These are phyloP conservation scores for Backusella australiensis DNA, from an alignment of 192 early-diverging fungal genomes.

Conservation along the genomic window DNA sequence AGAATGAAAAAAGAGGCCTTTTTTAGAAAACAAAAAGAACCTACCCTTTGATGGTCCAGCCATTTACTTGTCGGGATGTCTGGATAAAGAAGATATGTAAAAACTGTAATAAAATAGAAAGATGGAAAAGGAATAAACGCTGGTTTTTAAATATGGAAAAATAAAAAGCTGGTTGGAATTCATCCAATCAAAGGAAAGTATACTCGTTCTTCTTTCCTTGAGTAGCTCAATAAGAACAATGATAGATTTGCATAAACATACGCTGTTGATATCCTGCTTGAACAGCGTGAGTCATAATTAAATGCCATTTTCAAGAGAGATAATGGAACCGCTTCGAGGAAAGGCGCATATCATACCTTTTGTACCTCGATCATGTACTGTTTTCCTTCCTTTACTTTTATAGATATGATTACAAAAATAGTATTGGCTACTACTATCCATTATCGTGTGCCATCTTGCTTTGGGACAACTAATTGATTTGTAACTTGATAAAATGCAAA, in stretches of 20 bases:
- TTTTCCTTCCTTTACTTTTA: background rate
- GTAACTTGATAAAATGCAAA: background rate
- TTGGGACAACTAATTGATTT: background rate
- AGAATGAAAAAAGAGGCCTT: background rate
- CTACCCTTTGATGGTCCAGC: conserved; percentile 17
- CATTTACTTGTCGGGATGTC: conserved; percentile 7
- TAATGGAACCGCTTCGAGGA: too few species aligned
- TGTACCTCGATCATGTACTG: background rate
- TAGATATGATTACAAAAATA: too few species aligned
- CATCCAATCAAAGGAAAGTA: background rate
- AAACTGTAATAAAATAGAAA: background rate
- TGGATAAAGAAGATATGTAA: background rate
- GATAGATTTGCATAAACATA: background rate
- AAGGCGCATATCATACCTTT: background rate
- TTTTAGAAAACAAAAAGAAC: background rate
- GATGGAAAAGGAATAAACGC: background rate
- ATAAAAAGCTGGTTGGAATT: background rate
- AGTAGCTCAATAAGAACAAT: background rate
- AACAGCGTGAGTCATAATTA: too few species aligned
- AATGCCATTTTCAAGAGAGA: too few species aligned
- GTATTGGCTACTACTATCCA: too few species aligned
- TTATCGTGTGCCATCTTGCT: too few species aligned
- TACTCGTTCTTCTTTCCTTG: background rate
- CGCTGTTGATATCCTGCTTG: too few species aligned
- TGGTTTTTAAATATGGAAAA: background rate